Evolutionary conservation across 1,284 basidiomycete species (phyloP).

Genomic region (Ustilago trichophora): DNA sequence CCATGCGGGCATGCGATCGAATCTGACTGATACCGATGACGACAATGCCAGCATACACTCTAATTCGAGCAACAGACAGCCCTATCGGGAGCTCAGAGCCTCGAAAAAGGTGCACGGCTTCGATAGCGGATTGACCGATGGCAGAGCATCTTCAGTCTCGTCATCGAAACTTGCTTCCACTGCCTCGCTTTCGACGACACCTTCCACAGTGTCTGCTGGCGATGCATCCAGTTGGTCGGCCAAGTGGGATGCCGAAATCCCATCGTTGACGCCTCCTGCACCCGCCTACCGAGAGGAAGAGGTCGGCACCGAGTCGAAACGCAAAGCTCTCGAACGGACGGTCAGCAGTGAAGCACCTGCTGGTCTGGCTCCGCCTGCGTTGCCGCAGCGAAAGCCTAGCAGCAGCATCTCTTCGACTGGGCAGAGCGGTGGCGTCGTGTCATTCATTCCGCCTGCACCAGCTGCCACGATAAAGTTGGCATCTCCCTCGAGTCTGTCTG

Average conservation of each 20-base stretch:
- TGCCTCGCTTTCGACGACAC: neutral
- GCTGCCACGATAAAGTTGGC: slow-evolving; percentile 32
- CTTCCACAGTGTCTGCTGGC: neutral
- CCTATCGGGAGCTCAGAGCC: slow-evolving; percentile 39
- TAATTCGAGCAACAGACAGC: slow-evolving; percentile 37
- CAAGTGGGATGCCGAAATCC: slow-evolving; percentile 41
- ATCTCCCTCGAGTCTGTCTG: slow-evolving; percentile 12
- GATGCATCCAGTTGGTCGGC: slow-evolving; percentile 14
- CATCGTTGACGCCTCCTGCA: slow-evolving; percentile 38
- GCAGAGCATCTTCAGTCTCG: slow-evolving; percentile 3
- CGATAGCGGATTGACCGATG: slow-evolving; percentile 10
- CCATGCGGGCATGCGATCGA: slow-evolving; percentile 15
- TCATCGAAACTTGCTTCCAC: slow-evolving; percentile 15
- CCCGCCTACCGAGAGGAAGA: slow-evolving; percentile 35
- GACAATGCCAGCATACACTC: slow-evolving; percentile 41
- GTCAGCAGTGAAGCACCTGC: slow-evolving; percentile 11
- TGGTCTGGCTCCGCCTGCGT: slow-evolving; percentile 1
- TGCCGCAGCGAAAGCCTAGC: slow-evolving; percentile 24
- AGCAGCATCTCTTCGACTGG: slow-evolving; percentile 39
- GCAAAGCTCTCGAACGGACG: slow-evolving; percentile 15
- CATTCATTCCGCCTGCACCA: slow-evolving; percentile 44
- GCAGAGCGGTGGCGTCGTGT: slow-evolving; percentile 23
- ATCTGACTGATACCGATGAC: slow-evolving; percentile 38
- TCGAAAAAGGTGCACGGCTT: slow-evolving; percentile 35
- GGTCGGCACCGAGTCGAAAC: slow-evolving; percentile 12